These are phyloP conservation scores for Penicillium pancosmium DNA, from an alignment of 495 filamentous ascomycete genomes.

Conservation along the genomic window DNA sequence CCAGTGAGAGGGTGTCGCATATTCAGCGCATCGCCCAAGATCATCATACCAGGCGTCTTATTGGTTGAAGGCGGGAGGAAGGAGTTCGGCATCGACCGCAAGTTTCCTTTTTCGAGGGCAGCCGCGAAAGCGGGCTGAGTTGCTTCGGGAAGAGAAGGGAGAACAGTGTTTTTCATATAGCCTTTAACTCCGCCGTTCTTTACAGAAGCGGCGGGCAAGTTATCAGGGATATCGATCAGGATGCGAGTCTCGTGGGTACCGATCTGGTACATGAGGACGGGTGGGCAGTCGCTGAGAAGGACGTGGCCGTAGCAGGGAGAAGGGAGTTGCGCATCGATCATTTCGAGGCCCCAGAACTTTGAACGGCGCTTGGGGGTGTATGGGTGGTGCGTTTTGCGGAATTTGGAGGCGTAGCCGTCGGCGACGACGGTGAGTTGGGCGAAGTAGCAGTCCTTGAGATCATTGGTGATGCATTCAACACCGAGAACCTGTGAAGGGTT, in stretches of 20 bases:
- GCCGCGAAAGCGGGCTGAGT: constrained; percentile 73
- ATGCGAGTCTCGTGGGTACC: constrained; percentile 91
- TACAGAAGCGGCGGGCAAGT: constrained; percentile 68
- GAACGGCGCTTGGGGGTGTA: constrained; percentile 68
- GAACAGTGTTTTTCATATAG: constrained; percentile 74
- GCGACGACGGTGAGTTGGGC: constrained; percentile 84
- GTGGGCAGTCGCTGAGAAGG: constrained; percentile 72
- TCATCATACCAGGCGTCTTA: constrained; percentile 70
- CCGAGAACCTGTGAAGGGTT: constrained; percentile 69
- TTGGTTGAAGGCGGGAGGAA: constrained; percentile 80
- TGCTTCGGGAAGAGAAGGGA: constrained; percentile 73
- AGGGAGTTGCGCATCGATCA: constrained; percentile 83
- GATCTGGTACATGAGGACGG: constrained; percentile 95
- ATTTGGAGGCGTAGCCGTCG: constrained; percentile 92
- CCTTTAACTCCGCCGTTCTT: constrained; percentile 78
- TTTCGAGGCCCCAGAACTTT: constrained; percentile 90
- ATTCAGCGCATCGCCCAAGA: constrained; percentile 92
- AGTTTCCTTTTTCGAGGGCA: constrained; percentile 73
- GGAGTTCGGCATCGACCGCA: constrained; percentile 89
- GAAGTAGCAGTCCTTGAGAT: constrained; percentile 74
- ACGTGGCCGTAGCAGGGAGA: constrained; percentile 79
- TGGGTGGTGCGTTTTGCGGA: constrained; percentile 79
- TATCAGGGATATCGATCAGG: constrained; percentile 86
- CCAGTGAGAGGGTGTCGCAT: constrained; percentile 96
- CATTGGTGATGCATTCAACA: constrained; percentile 66